phyloP scores from a whole-genome alignment of 257 asterid species.

The Ehretia macrophylla region DNA sequence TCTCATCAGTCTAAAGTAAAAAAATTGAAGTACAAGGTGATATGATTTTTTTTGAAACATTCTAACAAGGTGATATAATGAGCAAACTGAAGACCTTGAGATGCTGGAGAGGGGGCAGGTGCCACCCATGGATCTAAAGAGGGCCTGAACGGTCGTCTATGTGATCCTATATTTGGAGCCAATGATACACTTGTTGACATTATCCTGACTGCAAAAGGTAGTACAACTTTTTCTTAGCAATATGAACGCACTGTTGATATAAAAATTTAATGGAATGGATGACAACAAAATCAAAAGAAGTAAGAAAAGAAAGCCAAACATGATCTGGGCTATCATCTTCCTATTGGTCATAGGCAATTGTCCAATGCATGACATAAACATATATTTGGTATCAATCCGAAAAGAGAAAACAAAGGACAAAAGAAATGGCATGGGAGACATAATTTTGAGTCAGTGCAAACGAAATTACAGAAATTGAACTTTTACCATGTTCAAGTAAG shows the following conservation, averaged over 20 bases:
- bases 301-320: neutral
- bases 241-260: neutral
- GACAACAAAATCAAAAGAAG: constrained; percentile 1
- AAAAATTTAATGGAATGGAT: constrained; percentile 1
- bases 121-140: constrained; percentile 33
- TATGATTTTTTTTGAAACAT: neutral
- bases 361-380: no score
- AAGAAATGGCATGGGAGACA: constrained; percentile 5
- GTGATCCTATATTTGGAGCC: constrained; percentile 31
- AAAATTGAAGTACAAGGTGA: neutral
- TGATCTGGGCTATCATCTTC: no score
- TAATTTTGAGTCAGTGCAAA: constrained; percentile 5
- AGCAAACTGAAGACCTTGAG: constrained; percentile 47
- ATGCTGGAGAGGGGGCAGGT: constrained; percentile 52
- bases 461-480: constrained; percentile 8
- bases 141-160: constrained; percentile 33
- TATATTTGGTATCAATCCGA: no score
- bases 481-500: constrained; percentile 49
- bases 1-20: constrained; percentile 19
- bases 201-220: constrained; percentile 42
- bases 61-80: neutral
- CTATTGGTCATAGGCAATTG: no score
- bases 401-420: neutral
- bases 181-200: constrained; percentile 34
- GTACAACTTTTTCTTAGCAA: constrained; percentile 4